Evolutionary conservation across 768 basidiomycete species (phyloP), one percentile per base, ranked within the genome.

Genomic region (Stropharia rugosoannulata): DNA sequence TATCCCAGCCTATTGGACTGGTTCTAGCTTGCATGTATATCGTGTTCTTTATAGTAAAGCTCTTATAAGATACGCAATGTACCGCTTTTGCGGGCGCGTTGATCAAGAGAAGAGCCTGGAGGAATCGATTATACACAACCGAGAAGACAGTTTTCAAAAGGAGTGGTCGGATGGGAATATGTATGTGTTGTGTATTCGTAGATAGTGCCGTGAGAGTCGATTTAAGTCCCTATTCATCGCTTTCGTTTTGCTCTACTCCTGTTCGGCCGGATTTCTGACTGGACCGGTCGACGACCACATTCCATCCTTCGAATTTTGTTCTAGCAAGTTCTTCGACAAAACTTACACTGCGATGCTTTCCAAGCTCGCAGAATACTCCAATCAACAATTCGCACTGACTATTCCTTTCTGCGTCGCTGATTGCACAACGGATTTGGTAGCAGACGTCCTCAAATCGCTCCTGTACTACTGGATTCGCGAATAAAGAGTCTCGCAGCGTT

Each of bases 301-400:
- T 57, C 67, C 67, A 68, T n/a, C 60, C 63, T 15, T 57, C 40
- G 32, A 61, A 64, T 2, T 45, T 51, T 3, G 51, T 54, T 13
- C 58, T 52, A 4, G 62, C 64, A 10, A 69, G 62, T 35, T 63
- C 61, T 48, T 69, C 68, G 5, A 67, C 66, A n/a, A 69, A 36
- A 0, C 64, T 58, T 22, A 69, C 68, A 38, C 66, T 69, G 10
- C 68, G 65, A 46, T 69, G 66, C 29, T 57, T 66, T 27, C 68
- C 68, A 9, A 69, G 38, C 43, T 66, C 57, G 43, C 66, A 69
- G 49, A 55, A 64, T 11, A 69, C 60, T 3, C 66, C 66, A 2
- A 67, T 58, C 7, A 22, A 39, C 2, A 68, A 32, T 12, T 57
- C 49, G 7, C 45, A 27, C 37, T 51, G 53, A n/a, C 59, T 58